These are phyloP conservation scores for Macrophomina phaseolina DNA, from an alignment of 2,329 filamentous ascomycete species.

Conservation along the genomic window DNA sequence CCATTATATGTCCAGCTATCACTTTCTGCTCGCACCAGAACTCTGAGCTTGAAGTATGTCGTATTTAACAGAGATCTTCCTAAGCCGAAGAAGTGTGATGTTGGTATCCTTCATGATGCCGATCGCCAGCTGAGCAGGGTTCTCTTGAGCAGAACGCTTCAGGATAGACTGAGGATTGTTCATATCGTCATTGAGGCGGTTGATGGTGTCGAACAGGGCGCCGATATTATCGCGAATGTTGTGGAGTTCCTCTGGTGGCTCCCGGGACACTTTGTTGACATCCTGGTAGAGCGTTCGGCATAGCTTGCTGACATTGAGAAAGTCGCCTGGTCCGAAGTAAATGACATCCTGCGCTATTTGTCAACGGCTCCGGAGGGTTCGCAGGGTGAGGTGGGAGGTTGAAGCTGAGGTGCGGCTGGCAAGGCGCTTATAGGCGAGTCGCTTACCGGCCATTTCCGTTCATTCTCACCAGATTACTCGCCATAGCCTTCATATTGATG, in stretches of 20 bases:
- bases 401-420: no score
- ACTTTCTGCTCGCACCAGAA: no score
- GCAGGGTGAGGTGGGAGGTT: no score
- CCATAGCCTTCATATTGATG: no score
- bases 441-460: no score
- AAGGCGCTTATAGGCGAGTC: no score
- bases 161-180: neutral
- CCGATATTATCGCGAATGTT: neutral
- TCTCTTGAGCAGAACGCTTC: neutral
- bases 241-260: neutral
- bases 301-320: neutral
- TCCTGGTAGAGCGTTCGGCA: neutral
- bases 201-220: neutral
- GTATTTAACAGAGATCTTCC: neutral
- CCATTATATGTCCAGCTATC: neutral
- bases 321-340: neutral
- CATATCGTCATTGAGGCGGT: neutral
- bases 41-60: neutral
- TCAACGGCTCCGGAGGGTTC: no score
- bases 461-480: no score
- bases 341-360: neutral
- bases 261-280: neutral
- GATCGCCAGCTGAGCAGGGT: neutral
- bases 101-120: neutral
- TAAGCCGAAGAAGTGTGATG: neutral